A percentile compares a stretch with the other conserved stretches of the same genome.
Conservation (phyloP, 1,284 basidiomycete species). For the Athelia psychrophila region DNA sequence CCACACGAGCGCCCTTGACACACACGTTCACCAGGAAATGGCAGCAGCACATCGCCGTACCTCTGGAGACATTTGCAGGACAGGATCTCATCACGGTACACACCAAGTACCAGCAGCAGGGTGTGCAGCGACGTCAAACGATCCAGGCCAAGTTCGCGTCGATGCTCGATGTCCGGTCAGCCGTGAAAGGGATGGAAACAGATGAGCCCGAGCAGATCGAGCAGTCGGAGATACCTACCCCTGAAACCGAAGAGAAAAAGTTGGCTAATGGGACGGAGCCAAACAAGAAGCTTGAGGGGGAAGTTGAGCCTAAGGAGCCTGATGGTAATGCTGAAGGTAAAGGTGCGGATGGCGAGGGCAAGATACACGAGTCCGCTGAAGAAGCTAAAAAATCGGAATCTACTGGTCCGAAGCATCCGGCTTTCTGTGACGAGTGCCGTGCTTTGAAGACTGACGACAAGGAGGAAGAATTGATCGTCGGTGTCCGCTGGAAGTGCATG, state of each 20-base stretch:
- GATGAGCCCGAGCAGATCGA: not conserved
- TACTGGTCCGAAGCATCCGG: not conserved
- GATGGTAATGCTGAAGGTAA: not conserved
- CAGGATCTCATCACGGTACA: conserved; percentile 33
- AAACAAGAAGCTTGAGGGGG: conserved; percentile 7
- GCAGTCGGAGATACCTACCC: not conserved
- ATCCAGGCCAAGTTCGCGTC: not conserved
- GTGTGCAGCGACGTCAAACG: not conserved
- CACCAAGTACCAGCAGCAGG: conserved; percentile 11
- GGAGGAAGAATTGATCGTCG: not conserved
- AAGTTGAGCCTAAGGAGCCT: not conserved
- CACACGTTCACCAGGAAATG: conserved; percentile 19
- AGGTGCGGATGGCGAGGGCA: not conserved
- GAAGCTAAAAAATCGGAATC: conserved; percentile 2
- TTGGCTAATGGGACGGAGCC: conserved; percentile 13
- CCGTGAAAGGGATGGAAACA: no score
- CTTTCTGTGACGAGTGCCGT: not conserved
- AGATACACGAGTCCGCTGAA: not conserved
- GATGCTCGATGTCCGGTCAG: not conserved
- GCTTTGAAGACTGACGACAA: not conserved
- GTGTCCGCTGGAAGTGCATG: not conserved
- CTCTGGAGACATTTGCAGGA: conserved; percentile 31
- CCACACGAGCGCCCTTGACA: not conserved
- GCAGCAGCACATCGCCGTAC: conserved; percentile 26
- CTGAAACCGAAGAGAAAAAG: conserved; percentile 8